These are phyloP conservation scores for Hortaea sp. DNA, from an alignment of 2,329 filamentous ascomycete species.

Conservation along the genomic window DNA sequence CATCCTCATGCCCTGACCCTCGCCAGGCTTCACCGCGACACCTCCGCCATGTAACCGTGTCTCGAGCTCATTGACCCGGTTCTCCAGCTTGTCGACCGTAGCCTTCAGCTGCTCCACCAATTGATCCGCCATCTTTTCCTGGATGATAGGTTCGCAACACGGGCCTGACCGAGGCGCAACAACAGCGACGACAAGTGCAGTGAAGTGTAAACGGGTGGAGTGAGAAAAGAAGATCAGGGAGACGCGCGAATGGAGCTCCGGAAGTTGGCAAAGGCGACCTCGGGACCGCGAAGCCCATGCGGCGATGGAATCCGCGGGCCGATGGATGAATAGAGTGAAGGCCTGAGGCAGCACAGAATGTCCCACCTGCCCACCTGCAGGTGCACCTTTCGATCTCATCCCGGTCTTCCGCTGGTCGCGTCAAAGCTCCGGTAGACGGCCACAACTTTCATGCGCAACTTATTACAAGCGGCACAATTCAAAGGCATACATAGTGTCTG, in stretches of 20 bases:
- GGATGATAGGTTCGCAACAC: not conserved
- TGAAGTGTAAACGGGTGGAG: not conserved
- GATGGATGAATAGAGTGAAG: no score
- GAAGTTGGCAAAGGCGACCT: not conserved
- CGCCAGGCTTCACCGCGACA: constrained; percentile 13
- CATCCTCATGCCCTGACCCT: constrained; percentile 66
- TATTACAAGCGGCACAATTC: no score
- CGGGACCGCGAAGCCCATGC: no score
- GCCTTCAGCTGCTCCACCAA: constrained; percentile 71
- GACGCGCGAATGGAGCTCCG: not conserved
- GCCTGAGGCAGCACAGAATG: no score
- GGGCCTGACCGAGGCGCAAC: not conserved
- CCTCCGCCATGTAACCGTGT: constrained; percentile 45
- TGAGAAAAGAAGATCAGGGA: not conserved
- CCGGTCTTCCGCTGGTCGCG: no score
- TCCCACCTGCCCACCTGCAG: no score
- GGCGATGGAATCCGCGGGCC: no score
- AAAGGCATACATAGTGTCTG: no score
- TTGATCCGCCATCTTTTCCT: constrained; percentile 26
- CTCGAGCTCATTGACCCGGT: constrained; percentile 79
- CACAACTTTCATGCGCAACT: no score
- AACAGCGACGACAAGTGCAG: not conserved
- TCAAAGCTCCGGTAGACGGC: no score
- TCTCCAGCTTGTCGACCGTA: constrained; percentile 73
- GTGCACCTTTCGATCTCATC: no score